These are phyloP conservation scores for Diutina rugosa DNA, from an alignment of 1,139 yeast species.

Conservation along the genomic window DNA sequence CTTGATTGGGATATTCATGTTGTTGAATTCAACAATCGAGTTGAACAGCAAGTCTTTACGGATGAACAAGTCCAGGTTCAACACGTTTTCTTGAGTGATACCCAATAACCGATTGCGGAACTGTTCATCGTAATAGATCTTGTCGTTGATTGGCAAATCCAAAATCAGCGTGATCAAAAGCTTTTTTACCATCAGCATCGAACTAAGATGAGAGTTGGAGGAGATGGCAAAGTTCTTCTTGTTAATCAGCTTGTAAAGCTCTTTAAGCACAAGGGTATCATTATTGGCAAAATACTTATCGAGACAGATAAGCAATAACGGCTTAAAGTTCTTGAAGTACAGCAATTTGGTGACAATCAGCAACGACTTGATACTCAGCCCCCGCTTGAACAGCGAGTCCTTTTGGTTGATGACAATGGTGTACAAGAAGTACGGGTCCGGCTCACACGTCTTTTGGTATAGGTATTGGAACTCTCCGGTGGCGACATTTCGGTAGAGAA, in stretches of 20 bases:
- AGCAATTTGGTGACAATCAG: slow-evolving; percentile 38
- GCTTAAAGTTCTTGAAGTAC: slow-evolving; percentile 46
- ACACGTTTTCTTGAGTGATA: not conserved
- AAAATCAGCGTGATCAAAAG: slow-evolving; percentile 27
- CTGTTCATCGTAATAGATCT: slow-evolving; percentile 12
- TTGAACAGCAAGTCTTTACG: slow-evolving; percentile 33
- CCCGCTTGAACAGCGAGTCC: slow-evolving; percentile 35
- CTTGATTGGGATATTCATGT: slow-evolving; percentile 15
- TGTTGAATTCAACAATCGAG: slow-evolving; percentile 21
- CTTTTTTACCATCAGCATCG: slow-evolving; percentile 11
- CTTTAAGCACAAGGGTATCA: slow-evolving; percentile 10
- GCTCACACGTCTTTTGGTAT: slow-evolving; percentile 18
- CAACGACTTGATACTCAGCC: slow-evolving; percentile 43
- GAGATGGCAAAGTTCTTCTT: slow-evolving; percentile 16
- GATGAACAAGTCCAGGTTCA: slow-evolving; percentile 18
- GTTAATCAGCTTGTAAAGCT: slow-evolving; percentile 24
- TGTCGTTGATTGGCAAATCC: slow-evolving; percentile 34
- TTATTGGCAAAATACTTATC: slow-evolving; percentile 28
- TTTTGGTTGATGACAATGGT: slow-evolving; percentile 42
- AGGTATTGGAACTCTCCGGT: slow-evolving; percentile 32
- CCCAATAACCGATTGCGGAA: slow-evolving; percentile 2
- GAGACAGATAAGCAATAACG: slow-evolving; percentile 40
- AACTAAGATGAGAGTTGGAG: slow-evolving; percentile 5
- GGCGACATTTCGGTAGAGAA: slow-evolving; percentile 27
- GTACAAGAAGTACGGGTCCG: slow-evolving; percentile 36